Conservation (phyloP, 1,284 basidiomycete genomes). For the Pseudozyma tsukubaensis region DNA sequence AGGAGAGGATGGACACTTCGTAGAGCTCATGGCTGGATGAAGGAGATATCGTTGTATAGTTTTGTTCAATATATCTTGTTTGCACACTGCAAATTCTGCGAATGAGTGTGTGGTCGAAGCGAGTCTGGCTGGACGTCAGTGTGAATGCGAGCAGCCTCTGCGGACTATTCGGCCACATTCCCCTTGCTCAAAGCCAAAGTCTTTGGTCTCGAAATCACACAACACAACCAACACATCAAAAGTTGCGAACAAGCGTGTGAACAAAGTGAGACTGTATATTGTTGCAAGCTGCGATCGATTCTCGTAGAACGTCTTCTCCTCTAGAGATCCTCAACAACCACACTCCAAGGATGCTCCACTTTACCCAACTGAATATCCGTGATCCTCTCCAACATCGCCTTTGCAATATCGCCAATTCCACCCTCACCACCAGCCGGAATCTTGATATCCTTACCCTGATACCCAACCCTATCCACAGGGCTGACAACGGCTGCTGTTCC, state of each 20-base stretch:
- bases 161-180: no score
- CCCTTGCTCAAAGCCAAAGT: no score
- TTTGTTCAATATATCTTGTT: no score
- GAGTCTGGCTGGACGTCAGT: no score
- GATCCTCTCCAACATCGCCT: conserved; percentile 83
- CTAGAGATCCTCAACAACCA: conserved; percentile 61
- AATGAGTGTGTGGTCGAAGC: not conserved
- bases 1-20: conserved; percentile 2
- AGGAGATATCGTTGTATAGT: no score
- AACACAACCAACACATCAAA: no score
- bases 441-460: conserved; percentile 82
- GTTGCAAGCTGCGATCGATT: not conserved
- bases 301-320: not conserved
- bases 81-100: no score
- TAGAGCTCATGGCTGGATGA: not conserved
- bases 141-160: no score
- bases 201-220: no score
- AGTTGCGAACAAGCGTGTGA: no score
- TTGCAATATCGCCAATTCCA: conserved; percentile 85
- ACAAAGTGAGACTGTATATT: not conserved
- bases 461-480: conserved; percentile 78
- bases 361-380: conserved; percentile 89
- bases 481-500: conserved; percentile 77
- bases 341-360: conserved; percentile 83
- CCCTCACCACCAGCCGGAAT: conserved; percentile 87